Evolutionary conservation across 108 stramenopile species (phyloP), one percentile per base, ranked within the genome.

Genomic region (Parietichytrium sp.): DNA sequence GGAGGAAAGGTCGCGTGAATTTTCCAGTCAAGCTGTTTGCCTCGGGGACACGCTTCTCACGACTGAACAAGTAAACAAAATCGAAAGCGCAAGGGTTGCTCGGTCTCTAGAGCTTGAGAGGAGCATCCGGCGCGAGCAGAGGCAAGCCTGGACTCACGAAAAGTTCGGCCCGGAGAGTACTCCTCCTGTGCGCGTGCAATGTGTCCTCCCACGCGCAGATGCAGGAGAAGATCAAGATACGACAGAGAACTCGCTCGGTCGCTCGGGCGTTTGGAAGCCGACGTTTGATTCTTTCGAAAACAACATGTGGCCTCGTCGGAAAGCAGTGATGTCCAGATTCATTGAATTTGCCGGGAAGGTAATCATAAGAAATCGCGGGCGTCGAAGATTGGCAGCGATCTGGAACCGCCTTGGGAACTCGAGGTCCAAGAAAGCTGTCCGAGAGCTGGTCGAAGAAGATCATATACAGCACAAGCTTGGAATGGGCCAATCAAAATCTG

Each of bases 381-480:
- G 31, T 3, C 16, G 51, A 13, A 78, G 87, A 29, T 31, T 88
- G 13, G 29, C 15, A 27, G 84, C 84, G 3, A 82, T 88, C 15
- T 80, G 83, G 81, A 84, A 30, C 7, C 36, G 54, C 20, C 36
- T 86, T 29, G 38, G 31, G 4, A 47, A 49, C 13, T 81, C 86
- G 3, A 10, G 23, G 13, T 81, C 38, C 31, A 42, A 84, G 10
- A 79, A 80, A 29, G 81, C 86, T 26, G 87, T 87, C 25, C 85
- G 83, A 6, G 85, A 54, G 10, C 84, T 87, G 72, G 85, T 87
- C 12, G 85, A 84, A 55, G 79, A 81, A 7, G 87, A 87, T 27
- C 84, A 86, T 52, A 42, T 81, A 29, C 79, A 79, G 54, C 81
- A 72, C 30, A 25, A 55, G 4, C 61, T 72, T n/a, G 29, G 25